phyloP scores from a whole-genome alignment of 129 eudicot genomes.

The Chrysanthemum seticuspe region DNA sequence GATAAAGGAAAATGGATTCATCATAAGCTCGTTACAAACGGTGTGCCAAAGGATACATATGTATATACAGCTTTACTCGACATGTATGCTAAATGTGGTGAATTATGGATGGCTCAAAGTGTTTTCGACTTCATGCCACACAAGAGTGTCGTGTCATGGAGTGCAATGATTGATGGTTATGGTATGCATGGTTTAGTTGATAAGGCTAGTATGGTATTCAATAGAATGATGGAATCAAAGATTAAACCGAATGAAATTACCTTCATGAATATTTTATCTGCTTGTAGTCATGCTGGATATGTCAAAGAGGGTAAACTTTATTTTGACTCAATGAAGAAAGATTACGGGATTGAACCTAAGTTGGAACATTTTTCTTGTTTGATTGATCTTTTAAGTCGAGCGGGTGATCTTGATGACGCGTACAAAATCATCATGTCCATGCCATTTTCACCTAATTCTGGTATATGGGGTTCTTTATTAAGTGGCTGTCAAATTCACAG shows the following conservation, averaged over 20 bases:
- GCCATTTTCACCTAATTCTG: slow-evolving; percentile 53
- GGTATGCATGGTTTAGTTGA: slow-evolving; percentile 68
- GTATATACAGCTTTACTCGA: slow-evolving; percentile 64
- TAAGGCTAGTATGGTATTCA: slow-evolving; percentile 40
- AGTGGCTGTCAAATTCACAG: slow-evolving; percentile 75
- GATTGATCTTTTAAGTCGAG: slow-evolving; percentile 77
- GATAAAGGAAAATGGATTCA: slow-evolving; percentile 75
- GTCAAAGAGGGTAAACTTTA: slow-evolving; percentile 63
- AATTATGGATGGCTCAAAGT: slow-evolving; percentile 48
- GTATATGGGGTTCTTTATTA: slow-evolving; percentile 70
- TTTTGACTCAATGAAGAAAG: slow-evolving; percentile 51
- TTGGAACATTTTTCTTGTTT: slow-evolving; percentile 65
- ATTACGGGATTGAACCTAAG: slow-evolving; percentile 50
- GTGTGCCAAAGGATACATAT: slow-evolving; percentile 40
- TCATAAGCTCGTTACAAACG: slow-evolving; percentile 51
- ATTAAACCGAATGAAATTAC: slow-evolving; percentile 60
- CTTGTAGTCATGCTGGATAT: slow-evolving; percentile 86
- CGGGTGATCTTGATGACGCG: slow-evolving; percentile 62
- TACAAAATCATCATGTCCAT: slow-evolving; percentile 51
- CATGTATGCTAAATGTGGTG: slow-evolving; percentile 86
- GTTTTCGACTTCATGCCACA: slow-evolving; percentile 57
- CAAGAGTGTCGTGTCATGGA: slow-evolving; percentile 66
- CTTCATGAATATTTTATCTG: slow-evolving; percentile 69
- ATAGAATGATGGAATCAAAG: slow-evolving; percentile 51
- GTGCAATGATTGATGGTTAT: slow-evolving; percentile 73